Conservation (phyloP, 2,329 filamentous ascomycete species). For the Paecilomyces fulvus region DNA sequence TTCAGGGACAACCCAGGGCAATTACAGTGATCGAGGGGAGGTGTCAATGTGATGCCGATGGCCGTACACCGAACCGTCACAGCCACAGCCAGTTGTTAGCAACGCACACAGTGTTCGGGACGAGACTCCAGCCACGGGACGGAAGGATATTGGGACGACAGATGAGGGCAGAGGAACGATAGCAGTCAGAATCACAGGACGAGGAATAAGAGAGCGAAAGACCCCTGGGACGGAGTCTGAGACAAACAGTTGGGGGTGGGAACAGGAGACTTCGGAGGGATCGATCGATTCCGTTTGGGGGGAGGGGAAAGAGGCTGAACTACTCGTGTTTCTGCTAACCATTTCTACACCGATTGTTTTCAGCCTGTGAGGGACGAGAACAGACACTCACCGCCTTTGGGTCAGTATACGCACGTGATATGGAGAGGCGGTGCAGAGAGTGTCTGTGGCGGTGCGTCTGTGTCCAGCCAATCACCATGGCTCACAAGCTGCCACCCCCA, state of each 20-base stretch:
- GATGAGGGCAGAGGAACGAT: neutral
- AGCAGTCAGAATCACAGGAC: neutral
- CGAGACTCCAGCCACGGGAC: neutral
- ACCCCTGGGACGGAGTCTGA: neutral
- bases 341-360: neutral
- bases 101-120: neutral
- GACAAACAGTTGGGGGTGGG: neutral
- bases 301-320: neutral
- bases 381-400: neutral
- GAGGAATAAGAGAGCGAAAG: neutral
- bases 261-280: neutral
- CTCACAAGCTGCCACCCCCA: neutral
- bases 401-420: neutral
- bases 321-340: neutral
- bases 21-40: neutral
- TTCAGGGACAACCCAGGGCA: neutral
- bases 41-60: neutral
- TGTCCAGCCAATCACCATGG: neutral
- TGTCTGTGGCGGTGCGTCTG: neutral
- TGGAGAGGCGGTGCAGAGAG: neutral
- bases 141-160: conserved; percentile 5
- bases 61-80: conserved; percentile 15
- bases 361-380: neutral
- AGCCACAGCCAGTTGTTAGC: conserved; percentile 11
- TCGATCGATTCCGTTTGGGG: neutral